phyloP scores from a whole-genome alignment of 2,329 filamentous ascomycete species.

The Diplodia sapinea region DNA sequence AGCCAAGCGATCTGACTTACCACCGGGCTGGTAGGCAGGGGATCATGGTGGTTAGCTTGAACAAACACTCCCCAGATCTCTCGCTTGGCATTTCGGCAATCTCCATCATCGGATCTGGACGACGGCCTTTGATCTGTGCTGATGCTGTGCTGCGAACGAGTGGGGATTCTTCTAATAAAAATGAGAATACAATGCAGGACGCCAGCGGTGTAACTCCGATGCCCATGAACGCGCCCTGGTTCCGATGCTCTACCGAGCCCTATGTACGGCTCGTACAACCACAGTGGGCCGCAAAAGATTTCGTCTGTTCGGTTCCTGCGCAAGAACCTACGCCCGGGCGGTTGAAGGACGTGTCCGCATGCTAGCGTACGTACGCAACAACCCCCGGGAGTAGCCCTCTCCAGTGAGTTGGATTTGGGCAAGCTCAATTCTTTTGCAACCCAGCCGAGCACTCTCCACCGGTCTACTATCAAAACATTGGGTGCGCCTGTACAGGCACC shows the following conservation, averaged over 20 bases:
- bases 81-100: slow-evolving; percentile 17
- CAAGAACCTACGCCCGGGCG: no score
- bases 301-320: not conserved
- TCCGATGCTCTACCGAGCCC: not conserved
- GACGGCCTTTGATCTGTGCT: slow-evolving; percentile 9
- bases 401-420: no score
- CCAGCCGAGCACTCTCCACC: not conserved
- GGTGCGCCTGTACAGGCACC: not conserved
- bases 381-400: no score
- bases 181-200: not conserved
- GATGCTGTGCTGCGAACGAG: slow-evolving; percentile 3
- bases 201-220: not conserved
- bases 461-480: slow-evolving; percentile 1
- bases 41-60: slow-evolving; percentile 4
- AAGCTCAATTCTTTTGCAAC: no score
- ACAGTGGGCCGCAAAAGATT: not conserved
- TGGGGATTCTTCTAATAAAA: not conserved
- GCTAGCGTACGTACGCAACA: no score
- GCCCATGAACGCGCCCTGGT: not conserved
- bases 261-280: slow-evolving; percentile 4
- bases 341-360: no score
- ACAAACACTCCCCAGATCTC: not conserved
- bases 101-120: not conserved
- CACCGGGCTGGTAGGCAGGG: slow-evolving; percentile 5
- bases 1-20: slow-evolving; percentile 6